Conservation (phyloP, 2,329 filamentous ascomycete genomes). For the Exophiala spinifera region DNA sequence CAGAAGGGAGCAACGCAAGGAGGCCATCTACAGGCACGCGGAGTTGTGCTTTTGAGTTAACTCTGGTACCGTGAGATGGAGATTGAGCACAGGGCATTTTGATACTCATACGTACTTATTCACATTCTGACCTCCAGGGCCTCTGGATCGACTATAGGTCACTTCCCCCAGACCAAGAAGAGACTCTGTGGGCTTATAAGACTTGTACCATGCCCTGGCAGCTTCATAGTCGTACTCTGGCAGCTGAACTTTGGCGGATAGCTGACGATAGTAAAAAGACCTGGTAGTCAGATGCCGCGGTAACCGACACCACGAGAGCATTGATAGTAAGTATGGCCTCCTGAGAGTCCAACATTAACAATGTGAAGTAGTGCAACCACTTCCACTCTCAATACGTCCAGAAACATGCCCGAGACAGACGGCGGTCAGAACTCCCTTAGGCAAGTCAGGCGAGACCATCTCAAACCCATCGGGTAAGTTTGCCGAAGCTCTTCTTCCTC, state of each 20-base stretch:
- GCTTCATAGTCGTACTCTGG: constrained; percentile 35
- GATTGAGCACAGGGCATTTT: neutral
- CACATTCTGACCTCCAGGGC: constrained; percentile 66
- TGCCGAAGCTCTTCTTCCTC: neutral
- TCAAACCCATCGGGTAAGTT: neutral
- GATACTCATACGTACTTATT: constrained; percentile 59
- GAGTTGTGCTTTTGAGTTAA: constrained; percentile 66
- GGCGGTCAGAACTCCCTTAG: neutral
- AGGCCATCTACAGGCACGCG: constrained; percentile 53
- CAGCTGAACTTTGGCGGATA: constrained; percentile 5
- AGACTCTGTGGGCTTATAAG: constrained; percentile 53
- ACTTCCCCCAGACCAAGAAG: constrained; percentile 56
- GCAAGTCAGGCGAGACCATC: neutral
- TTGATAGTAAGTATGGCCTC: neutral
- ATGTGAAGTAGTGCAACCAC: no score
- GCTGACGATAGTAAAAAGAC: neutral
- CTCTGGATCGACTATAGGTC: constrained; percentile 62
- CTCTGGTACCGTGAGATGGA: constrained; percentile 42
- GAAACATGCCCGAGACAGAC: neutral
- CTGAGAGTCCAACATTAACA: no score
- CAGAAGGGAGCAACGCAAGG: constrained; percentile 51
- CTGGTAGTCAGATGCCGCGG: neutral
- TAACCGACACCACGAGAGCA: constrained; percentile 1
- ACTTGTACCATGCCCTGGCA: constrained; percentile 57
- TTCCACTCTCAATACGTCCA: neutral